Conservation (phyloP, 1,284 basidiomycete genomes). For the Cryptococcus wingfieldii region DNA sequence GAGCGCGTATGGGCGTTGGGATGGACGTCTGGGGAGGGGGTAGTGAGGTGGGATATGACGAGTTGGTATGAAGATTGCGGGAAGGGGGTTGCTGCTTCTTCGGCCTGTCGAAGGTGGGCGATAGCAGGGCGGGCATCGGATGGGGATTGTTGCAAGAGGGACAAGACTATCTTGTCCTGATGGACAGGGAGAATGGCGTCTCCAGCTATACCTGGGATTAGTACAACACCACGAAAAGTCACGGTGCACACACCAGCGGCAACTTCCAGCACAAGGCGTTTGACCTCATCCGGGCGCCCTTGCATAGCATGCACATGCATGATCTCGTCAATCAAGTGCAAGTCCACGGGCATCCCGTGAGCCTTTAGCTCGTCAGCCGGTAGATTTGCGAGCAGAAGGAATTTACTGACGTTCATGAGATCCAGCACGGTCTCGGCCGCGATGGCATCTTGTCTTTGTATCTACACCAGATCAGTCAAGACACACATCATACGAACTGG, state of each 20-base stretch:
- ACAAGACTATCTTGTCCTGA: constrained; percentile 30
- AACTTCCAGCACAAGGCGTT: constrained; percentile 18
- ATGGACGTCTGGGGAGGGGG: constrained; percentile 14
- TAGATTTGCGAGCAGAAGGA: constrained; percentile 3
- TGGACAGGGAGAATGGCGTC: constrained; percentile 15
- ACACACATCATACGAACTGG: background rate
- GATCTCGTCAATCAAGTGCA: constrained; percentile 12
- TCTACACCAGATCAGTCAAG: constrained; percentile 1
- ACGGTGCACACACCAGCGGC: constrained; percentile 17
- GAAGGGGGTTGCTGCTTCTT: constrained; percentile 39
- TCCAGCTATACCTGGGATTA: constrained; percentile 14
- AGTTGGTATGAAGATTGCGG: constrained; percentile 47
- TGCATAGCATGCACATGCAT: constrained; percentile 20
- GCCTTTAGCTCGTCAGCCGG: constrained; percentile 4
- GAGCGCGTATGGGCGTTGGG: constrained; percentile 48
- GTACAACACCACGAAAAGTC: background rate
- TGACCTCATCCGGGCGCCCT: constrained; percentile 23
- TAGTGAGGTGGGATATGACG: constrained; percentile 41
- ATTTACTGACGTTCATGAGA: constrained; percentile 16
- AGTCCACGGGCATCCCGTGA: constrained; percentile 7
- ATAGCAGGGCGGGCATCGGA: constrained; percentile 38
- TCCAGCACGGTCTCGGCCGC: constrained; percentile 14
- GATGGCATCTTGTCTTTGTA: constrained; percentile 2
- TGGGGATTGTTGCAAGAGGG: constrained; percentile 23
- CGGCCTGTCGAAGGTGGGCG: constrained; percentile 38